Conservation (phyloP, 2,329 filamentous ascomycete genomes). For the Microcyclosporella mali region DNA sequence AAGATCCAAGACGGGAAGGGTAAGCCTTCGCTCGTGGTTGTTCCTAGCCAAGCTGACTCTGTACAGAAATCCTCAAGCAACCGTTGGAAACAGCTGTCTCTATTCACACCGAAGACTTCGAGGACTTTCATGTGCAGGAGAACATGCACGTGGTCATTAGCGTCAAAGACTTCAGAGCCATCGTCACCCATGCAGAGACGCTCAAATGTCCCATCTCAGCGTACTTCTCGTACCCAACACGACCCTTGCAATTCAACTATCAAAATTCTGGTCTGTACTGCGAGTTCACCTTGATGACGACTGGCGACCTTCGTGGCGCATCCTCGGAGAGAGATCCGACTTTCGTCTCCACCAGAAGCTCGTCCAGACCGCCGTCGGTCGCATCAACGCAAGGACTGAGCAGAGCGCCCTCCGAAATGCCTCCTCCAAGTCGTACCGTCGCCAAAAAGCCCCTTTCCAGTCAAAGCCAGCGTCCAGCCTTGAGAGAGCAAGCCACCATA, state of each 20-base stretch:
- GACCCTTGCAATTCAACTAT: constrained; percentile 68
- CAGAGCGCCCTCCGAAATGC: constrained; percentile 33
- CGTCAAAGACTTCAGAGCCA: constrained; percentile 76
- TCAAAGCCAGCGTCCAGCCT: constrained; percentile 23
- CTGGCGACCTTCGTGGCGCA: constrained; percentile 53
- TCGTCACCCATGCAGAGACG: constrained; percentile 67
- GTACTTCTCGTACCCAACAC: constrained; percentile 63
- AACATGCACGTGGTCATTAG: constrained; percentile 73
- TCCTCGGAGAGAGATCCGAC: constrained; percentile 33
- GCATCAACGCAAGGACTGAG: constrained; percentile 13
- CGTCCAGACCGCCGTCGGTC: constrained; percentile 23
- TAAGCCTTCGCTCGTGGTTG: constrained; percentile 23
- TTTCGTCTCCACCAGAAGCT: constrained; percentile 32
- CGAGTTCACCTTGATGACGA: constrained; percentile 78
- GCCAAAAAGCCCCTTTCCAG: constrained; percentile 28
- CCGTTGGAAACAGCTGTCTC: constrained; percentile 74
- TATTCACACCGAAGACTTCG: constrained; percentile 69
- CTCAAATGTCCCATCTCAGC: constrained; percentile 61
- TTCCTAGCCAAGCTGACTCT: constrained; percentile 9
- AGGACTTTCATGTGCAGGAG: constrained; percentile 66
- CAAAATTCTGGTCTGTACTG: constrained; percentile 61
- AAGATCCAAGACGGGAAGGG: constrained; percentile 65
- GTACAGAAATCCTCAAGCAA: constrained; percentile 66
- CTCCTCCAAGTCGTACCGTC: constrained; percentile 34
- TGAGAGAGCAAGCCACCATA: constrained; percentile 20